A percentile compares a stretch with the other conserved stretches of the same genome.
Evolutionary conservation across 441 rosid genomes (phyloP).

Genomic region (Pelargonium citronellum): DNA sequence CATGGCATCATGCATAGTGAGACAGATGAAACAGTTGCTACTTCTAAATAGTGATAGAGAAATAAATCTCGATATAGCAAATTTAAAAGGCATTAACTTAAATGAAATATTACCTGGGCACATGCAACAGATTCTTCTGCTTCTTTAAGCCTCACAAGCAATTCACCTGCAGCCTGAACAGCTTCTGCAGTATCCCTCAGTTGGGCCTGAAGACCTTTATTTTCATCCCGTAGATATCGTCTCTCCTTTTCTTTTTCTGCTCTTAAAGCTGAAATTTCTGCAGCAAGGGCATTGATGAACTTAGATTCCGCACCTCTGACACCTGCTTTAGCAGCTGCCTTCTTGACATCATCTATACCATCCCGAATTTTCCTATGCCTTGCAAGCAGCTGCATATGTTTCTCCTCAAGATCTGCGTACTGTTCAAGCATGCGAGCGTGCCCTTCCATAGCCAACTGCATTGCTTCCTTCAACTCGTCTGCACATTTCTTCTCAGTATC

Average conservation of each 20-base stretch:
- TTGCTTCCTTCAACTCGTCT: conserved; percentile 81
- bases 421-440: conserved; percentile 96
- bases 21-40: no score
- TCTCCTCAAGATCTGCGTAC: conserved; percentile 90
- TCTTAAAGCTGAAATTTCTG: conserved; percentile 80
- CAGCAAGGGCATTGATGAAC: conserved; percentile 87
- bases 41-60: no score
- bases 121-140: conserved; percentile 59
- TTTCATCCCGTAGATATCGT: conserved; percentile 76
- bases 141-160: conserved; percentile 86
- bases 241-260: conserved; percentile 81
- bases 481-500: conserved; percentile 75
- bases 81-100: no score
- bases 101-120: no score
- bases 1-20: no score
- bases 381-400: conserved; percentile 79
- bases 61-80: no score
- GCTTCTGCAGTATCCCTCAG: conserved; percentile 96
- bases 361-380: conserved; percentile 83
- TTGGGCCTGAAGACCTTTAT: conserved; percentile 75
- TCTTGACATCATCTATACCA: conserved; percentile 89
- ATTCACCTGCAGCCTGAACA: conserved; percentile 96
- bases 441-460: conserved; percentile 93
- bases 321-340: conserved; percentile 87
- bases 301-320: conserved; percentile 81